Percentiles rank a stretch among this genome's conserved stretches.
Evolutionary conservation across 2,329 filamentous ascomycete species (phyloP).

Genomic region (Colletotrichum sublineola): DNA sequence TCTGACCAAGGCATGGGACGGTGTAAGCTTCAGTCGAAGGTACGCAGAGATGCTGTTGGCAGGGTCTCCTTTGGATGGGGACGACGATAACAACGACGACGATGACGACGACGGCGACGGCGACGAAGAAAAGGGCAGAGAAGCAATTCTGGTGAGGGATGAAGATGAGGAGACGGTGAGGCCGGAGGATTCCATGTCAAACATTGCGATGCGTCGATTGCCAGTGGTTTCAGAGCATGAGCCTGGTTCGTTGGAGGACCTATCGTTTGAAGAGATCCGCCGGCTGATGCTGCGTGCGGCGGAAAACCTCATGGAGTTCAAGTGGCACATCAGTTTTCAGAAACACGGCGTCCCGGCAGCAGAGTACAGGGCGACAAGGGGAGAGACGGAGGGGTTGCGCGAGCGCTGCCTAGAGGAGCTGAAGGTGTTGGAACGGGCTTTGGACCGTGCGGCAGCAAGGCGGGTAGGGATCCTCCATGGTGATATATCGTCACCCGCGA

Average conservation of each 20-base stretch:
- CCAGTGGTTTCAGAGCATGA: too few species aligned
- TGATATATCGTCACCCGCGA: not conserved
- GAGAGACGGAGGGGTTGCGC: not conserved
- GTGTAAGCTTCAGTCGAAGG: not conserved
- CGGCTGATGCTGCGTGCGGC: not conserved
- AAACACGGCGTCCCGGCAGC: not conserved
- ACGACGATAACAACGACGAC: too few species aligned
- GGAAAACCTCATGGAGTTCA: not conserved
- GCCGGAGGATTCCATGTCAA: not conserved
- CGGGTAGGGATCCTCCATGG: not conserved
- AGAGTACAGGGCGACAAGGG: not conserved
- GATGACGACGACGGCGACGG: too few species aligned
- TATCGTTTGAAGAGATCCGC: not conserved
- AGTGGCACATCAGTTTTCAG: not conserved
- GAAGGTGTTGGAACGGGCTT: not conserved
- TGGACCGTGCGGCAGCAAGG: too few species aligned
- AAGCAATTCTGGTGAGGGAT: not conserved
- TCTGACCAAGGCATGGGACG: not conserved
- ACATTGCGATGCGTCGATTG: not conserved
- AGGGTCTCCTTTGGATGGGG: too few species aligned
- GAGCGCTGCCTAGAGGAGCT: not conserved
- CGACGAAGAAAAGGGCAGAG: too few species aligned
- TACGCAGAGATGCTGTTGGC: not conserved
- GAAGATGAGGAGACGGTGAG: not conserved
- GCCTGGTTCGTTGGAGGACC: not conserved